Evolutionary conservation across 352 stramenopile species (phyloP), one percentile per base, ranked within the genome.

Genomic region (Pythium dissotocum): DNA sequence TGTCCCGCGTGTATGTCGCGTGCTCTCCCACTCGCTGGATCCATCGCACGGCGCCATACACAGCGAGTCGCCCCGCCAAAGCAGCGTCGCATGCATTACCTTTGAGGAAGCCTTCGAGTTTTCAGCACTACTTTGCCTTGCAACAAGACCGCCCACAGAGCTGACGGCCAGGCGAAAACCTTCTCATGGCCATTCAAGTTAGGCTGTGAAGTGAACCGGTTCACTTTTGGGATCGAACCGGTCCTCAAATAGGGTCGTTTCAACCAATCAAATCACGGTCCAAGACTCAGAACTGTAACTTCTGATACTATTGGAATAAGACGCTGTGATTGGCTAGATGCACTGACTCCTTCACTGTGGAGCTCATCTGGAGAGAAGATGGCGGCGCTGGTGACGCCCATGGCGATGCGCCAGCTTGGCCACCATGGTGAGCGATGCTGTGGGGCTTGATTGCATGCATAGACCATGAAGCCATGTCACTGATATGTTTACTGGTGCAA

Each of bases 81-180:
- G 6, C 38, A 58, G 30, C 42, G 14, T 36, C 28, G 62, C 53
- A 64, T 74, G 57, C 61, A 76, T 81, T 87, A 88, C 82, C 80
- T 90, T 88, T 88, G 83, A 90, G 83, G 83, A 90, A 90, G 81
- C 83, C 78, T 92, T 89, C 88, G 83, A 90, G 83, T 89, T 92
- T 92, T 89, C 77, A 90, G 84, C 84, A 90, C 84, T 92, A 88
- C 67, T 77, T 79, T 62, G 63, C 70, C 55, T 56, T 28, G 52
- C 44, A 65, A 59, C 35, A 32, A 66, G 59, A 71, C 26, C 33
- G 68, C 63, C 53, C 40, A 55, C 46, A 66, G 35, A 58, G 52
- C 63, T 73, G 53, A 60, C 58, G 58, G 65, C 61, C 51, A 66
- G 61, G 28, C 53, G 62, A 77, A 65, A 77, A 67, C 52, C 73